phyloP scores from a whole-genome alignment of 2,329 filamentous ascomycete genomes.

The Monosporascus sp. region DNA sequence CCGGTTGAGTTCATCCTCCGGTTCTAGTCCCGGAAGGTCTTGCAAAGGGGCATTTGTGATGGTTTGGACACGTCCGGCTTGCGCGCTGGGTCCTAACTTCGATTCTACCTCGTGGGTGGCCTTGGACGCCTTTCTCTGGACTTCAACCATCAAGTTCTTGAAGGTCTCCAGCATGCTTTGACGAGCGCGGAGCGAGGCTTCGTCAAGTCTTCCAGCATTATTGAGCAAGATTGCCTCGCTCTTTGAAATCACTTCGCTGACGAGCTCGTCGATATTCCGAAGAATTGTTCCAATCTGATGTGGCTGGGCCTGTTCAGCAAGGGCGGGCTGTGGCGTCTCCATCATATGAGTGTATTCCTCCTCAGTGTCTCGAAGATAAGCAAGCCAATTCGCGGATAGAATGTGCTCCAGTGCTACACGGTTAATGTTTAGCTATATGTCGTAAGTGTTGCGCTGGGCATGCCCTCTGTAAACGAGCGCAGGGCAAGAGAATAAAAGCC shows the following conservation, averaged over 20 bases:
- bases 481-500: too few species aligned
- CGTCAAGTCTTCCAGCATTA: not conserved
- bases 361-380: too few species aligned
- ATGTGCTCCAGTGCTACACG: too few species aligned
- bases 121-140: conserved; percentile 10
- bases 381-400: too few species aligned
- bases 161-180: conserved; percentile 7
- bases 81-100: not conserved
- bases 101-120: conserved; percentile 6
- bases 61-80: not conserved
- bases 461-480: too few species aligned
- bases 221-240: not conserved
- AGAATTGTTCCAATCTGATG: conserved; percentile 5
- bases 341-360: not conserved
- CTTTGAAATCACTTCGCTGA: conserved; percentile 1
- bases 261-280: conserved; percentile 9
- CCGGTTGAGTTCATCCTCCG: conserved; percentile 5
- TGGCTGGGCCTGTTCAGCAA: not conserved
- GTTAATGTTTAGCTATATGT: too few species aligned
- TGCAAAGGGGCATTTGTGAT: conserved; percentile 1
- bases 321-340: not conserved
- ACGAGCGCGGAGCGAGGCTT: not conserved
- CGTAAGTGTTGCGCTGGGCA: too few species aligned
- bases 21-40: conserved; percentile 5
- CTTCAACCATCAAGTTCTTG: conserved; percentile 6